Conservation (phyloP, 2,329 filamentous ascomycete species). For the Phyllosticta citriasiana region DNA sequence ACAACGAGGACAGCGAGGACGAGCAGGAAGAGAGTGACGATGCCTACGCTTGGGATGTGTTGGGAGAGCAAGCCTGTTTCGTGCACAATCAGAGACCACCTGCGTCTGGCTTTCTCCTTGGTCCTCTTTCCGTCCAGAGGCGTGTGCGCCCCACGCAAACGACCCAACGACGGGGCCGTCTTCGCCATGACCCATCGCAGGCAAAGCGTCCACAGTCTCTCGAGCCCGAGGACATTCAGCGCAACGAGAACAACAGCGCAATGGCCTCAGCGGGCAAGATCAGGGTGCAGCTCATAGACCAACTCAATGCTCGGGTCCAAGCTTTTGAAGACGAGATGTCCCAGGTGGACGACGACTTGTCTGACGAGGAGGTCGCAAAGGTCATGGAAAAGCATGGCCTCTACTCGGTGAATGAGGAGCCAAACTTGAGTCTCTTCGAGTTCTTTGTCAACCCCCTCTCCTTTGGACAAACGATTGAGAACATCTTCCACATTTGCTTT, state of each 20-base stretch:
- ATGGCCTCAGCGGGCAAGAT: constrained; percentile 72
- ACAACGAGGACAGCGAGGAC: constrained; percentile 45
- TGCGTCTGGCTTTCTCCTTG: constrained; percentile 74
- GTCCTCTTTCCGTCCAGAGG: constrained; percentile 82
- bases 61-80: constrained; percentile 69
- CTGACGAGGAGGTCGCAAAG: constrained; percentile 30
- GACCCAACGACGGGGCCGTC: constrained; percentile 56
- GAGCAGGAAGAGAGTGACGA: constrained; percentile 60
- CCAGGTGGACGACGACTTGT: constrained; percentile 21
- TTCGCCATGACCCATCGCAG: constrained; percentile 29
- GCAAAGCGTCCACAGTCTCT: constrained; percentile 10
- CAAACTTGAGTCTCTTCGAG: constrained; percentile 60
- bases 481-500: constrained; percentile 94
- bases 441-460: constrained; percentile 85
- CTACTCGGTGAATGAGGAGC: constrained; percentile 47
- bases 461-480: constrained; percentile 92
- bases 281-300: constrained; percentile 45
- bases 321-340: constrained; percentile 37
- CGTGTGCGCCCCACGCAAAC: constrained; percentile 58
- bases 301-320: constrained; percentile 25
- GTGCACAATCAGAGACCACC: constrained; percentile 64
- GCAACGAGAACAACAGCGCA: constrained; percentile 69
- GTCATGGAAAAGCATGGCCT: constrained; percentile 59
- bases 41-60: constrained; percentile 73
- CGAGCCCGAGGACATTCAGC: constrained; percentile 61